Evolutionary conservation across 305 asterid genomes (phyloP), one percentile per base, ranked within the genome.

Genomic region (Rubia occidens): DNA sequence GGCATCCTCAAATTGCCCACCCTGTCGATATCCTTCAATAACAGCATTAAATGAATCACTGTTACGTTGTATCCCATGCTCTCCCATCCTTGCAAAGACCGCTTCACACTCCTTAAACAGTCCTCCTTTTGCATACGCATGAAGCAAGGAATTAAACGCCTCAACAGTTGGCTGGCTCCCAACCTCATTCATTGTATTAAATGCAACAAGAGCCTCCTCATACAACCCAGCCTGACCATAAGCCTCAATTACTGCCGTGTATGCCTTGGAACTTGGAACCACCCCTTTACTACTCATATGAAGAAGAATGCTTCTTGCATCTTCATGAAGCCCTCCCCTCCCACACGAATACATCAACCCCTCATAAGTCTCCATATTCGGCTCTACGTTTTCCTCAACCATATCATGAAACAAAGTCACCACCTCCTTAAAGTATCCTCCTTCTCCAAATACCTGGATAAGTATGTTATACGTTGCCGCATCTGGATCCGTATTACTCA

Each of bases 381-480:
- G 99, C 86, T 89, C 97, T 61, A 91, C 85, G 32, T 85, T 87
- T 83, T 94, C 99, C 69, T 94, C 96, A 39, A 86, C 80, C 97
- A 94, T 91, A 77, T 91, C 99, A 80, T 84, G 89, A 82, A 88
- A 94, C 88, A 94, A 82, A 58, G 99, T 87, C 76, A 94, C 97
- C 68, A 91, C 97, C 86, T 94, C 99, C 86, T 91, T 91, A 81
- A 90, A 94, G 81, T 94, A 94, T 60, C 97, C 99, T 15, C 99
- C 97, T 79, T 91, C 97, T 56, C 96, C 96, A 70, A 91, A 94
- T 51, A 91, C 99, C 62, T 84, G 88, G 20, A 91, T 89, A 39
- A 94, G 96, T 73, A 89, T 91, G 82, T 94, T 94, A 68, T 87
- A 94, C 3, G 99, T 87, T 69, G 83, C 89, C 0, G 93, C 93